These are phyloP conservation scores for Psidium friedrichsthalianum DNA, from an alignment of 345 rosid species.

Conservation along the genomic window DNA sequence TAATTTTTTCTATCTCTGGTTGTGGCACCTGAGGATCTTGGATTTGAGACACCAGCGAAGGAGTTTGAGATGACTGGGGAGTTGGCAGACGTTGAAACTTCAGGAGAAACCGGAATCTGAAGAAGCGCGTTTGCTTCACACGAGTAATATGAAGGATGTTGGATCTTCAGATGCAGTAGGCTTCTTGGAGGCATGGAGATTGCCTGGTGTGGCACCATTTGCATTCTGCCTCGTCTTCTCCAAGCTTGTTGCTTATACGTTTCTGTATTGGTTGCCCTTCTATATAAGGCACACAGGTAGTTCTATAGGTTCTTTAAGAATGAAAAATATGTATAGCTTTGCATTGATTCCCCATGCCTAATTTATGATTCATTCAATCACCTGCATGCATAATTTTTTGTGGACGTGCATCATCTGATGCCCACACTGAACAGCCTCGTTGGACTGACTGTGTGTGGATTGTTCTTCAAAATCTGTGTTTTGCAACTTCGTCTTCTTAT, in stretches of 20 bases:
- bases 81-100: slow-evolving; percentile 14
- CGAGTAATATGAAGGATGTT: slow-evolving; percentile 1
- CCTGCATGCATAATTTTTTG: not conserved
- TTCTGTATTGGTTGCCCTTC: slow-evolving; percentile 88
- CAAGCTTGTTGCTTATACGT: slow-evolving; percentile 90
- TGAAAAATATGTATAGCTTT: not conserved
- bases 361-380: not conserved
- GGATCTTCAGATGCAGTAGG: slow-evolving; percentile 52
- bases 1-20: slow-evolving; percentile 64
- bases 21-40: slow-evolving; percentile 66
- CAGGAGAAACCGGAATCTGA: slow-evolving; percentile 41
- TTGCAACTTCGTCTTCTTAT: not conserved
- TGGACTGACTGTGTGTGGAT: not conserved
- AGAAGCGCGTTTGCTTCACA: slow-evolving; percentile 38
- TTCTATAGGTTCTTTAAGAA: not conserved
- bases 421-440: not conserved
- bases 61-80: slow-evolving; percentile 49
- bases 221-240: slow-evolving; percentile 88
- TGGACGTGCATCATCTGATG: not conserved
- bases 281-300: slow-evolving; percentile 83
- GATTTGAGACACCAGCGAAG: slow-evolving; percentile 29
- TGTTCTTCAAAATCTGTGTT: not conserved
- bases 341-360: not conserved
- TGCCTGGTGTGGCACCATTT: slow-evolving; percentile 80
- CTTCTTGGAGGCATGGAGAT: slow-evolving; percentile 79